phyloP scores from a whole-genome alignment of 1,284 basidiomycete genomes.

The Peniophora sp. region DNA sequence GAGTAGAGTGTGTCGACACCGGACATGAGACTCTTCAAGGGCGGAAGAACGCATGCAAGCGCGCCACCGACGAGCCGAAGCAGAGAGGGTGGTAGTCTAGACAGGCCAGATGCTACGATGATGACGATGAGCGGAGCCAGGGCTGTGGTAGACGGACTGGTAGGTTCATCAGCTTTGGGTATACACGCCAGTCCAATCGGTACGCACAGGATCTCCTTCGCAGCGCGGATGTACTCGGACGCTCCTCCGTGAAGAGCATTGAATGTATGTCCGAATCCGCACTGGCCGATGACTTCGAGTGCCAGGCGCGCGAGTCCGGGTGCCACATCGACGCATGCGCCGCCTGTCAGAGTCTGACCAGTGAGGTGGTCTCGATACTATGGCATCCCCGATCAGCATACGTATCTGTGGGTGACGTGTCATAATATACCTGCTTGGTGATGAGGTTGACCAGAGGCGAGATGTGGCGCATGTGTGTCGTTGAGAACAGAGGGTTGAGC shows the following conservation, averaged over 20 bases:
- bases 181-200: too few relatives aligned
- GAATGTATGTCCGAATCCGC: constrained; percentile 45
- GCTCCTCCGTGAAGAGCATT: constrained; percentile 33
- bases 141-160: not conserved
- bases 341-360: too few relatives aligned
- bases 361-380: too few relatives aligned
- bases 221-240: constrained; percentile 35
- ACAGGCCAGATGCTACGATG: not conserved
- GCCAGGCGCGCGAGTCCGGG: constrained; percentile 33
- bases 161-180: not conserved
- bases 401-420: too few relatives aligned
- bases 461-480: constrained; percentile 35
- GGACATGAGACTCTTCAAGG: constrained; percentile 35
- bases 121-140: not conserved
- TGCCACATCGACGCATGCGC: not conserved
- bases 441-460: constrained; percentile 39
- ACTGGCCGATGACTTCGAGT: constrained; percentile 41
- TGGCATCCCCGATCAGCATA: too few relatives aligned
- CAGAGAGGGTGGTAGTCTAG: not conserved
- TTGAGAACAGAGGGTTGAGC: constrained; percentile 40
- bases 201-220: constrained; percentile 36
- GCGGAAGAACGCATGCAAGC: constrained; percentile 5
- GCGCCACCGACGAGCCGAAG: not conserved
- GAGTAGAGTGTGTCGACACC: constrained; percentile 41
- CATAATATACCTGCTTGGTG: constrained; percentile 27